Evolutionary conservation across 768 basidiomycete genomes (phyloP).

Genomic region (Termitomyces sp.): DNA sequence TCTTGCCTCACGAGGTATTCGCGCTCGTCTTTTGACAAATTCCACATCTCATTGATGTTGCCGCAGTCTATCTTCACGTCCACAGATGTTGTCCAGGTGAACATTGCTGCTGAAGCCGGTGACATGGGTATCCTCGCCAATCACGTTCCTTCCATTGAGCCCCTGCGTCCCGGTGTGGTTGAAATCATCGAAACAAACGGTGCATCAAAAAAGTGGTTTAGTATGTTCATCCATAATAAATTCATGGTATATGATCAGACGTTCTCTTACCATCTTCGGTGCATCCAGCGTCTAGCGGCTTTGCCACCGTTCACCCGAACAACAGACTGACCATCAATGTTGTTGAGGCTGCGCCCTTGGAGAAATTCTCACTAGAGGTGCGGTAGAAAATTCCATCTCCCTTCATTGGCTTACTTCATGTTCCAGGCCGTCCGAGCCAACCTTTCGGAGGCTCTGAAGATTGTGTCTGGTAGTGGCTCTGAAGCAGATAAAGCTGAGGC

Average conservation of each 20-base stretch:
- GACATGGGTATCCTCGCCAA: constrained; percentile 99
- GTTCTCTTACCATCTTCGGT: background rate
- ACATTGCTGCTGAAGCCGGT: constrained; percentile 88
- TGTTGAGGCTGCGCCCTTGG: constrained; percentile 91
- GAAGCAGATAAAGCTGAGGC: constrained; percentile 95
- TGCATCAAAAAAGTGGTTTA: constrained; percentile 93
- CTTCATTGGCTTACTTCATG: background rate
- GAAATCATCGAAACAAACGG: constrained; percentile 86
- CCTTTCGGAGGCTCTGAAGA: constrained; percentile 83
- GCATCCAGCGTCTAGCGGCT: constrained; percentile 84
- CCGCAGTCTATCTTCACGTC: constrained; percentile 84
- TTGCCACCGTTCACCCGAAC: constrained; percentile 96
- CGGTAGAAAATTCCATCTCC: constrained; percentile 16
- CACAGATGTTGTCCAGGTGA: constrained; percentile 91
- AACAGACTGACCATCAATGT: constrained; percentile 96
- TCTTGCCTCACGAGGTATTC: constrained; percentile 89
- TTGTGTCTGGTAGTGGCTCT: constrained; percentile 75
- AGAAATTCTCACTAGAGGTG: constrained; percentile 88
- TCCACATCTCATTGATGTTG: constrained; percentile 5
- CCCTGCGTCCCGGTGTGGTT: constrained; percentile 89
- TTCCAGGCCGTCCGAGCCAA: constrained; percentile 82
- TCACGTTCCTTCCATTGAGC: constrained; percentile 97
- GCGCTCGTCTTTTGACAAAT: background rate
- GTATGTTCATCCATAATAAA: constrained; percentile 41
- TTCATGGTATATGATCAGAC: background rate